Conservation (phyloP, 1,284 basidiomycete genomes). For the Ceratobasidium sp. region DNA sequence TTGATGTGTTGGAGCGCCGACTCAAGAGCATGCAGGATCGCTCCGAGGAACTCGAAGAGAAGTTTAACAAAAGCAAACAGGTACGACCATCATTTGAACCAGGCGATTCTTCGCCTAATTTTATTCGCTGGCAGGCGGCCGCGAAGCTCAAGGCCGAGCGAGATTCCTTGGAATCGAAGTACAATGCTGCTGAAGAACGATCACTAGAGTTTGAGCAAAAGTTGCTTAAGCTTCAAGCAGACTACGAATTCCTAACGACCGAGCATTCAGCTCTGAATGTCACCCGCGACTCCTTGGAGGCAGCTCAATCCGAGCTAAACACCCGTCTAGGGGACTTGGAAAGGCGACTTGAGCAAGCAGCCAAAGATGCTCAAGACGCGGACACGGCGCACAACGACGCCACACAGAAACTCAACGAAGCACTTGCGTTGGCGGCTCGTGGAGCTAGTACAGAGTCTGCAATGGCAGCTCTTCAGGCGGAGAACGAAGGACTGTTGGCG, state of each 20-base stretch:
- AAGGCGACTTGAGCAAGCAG: constrained; percentile 62
- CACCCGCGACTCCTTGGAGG: constrained; percentile 15
- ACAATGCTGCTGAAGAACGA: constrained; percentile 52
- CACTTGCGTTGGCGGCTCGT: constrained; percentile 66
- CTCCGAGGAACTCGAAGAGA: constrained; percentile 79
- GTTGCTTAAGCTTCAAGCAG: constrained; percentile 50
- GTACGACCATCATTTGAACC: constrained; percentile 49
- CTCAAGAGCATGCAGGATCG: constrained; percentile 78
- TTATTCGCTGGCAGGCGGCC: constrained; percentile 55
- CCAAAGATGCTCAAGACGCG: constrained; percentile 57
- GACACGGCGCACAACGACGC: constrained; percentile 55
- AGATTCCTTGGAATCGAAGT: constrained; percentile 59
- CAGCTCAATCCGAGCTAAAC: constrained; percentile 53
- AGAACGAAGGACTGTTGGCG: constrained; percentile 73
- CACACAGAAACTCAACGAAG: constrained; percentile 54
- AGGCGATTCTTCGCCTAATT: background rate
- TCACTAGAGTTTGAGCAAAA: constrained; percentile 57
- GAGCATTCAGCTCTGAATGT: constrained; percentile 31
- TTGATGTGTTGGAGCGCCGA: constrained; percentile 70
- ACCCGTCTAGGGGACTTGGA: constrained; percentile 60
- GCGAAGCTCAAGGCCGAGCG: constrained; percentile 63
- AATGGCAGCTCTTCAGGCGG: constrained; percentile 68
- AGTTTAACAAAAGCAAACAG: constrained; percentile 76
- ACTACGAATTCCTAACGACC: constrained; percentile 25
- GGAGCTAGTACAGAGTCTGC: constrained; percentile 73